Percentiles rank a stretch among this genome's conserved stretches.
phyloP scores from a whole-genome alignment of 2,329 filamentous ascomycete genomes.

The Geosmithia flava region DNA sequence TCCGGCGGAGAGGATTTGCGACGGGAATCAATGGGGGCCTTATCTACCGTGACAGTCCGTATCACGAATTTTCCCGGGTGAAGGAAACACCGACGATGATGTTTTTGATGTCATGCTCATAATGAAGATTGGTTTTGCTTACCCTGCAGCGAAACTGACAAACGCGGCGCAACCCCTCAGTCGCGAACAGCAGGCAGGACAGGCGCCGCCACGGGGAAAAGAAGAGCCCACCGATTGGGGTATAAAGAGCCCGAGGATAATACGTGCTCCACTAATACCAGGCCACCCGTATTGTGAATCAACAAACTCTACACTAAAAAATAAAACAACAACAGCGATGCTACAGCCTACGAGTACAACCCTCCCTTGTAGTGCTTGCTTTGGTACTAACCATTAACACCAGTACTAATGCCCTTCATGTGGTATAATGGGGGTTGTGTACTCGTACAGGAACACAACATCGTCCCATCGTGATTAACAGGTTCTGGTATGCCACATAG shows the following conservation, averaged over 20 bases:
- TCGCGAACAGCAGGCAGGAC: not conserved
- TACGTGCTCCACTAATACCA: not conserved
- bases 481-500: no score
- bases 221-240: not conserved
- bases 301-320: no score
- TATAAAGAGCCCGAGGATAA: not conserved
- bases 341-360: no score
- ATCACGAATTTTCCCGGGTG: not conserved
- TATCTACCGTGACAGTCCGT: not conserved
- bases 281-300: not conserved
- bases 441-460: no score
- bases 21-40: not conserved
- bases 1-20: not conserved
- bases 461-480: no score
- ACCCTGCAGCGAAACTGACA: not conserved
- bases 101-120: not conserved
- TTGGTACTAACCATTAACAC: no score
- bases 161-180: not conserved
- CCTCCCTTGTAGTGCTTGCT: no score
- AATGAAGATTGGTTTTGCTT: not conserved
- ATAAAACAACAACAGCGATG: no score
- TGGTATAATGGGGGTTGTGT: no score
- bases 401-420: no score
- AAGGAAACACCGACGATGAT: not conserved
- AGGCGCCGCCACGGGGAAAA: not conserved